Evolutionary conservation across 2,329 filamentous ascomycete species (phyloP).

Genomic region (Claviceps purpurea): DNA sequence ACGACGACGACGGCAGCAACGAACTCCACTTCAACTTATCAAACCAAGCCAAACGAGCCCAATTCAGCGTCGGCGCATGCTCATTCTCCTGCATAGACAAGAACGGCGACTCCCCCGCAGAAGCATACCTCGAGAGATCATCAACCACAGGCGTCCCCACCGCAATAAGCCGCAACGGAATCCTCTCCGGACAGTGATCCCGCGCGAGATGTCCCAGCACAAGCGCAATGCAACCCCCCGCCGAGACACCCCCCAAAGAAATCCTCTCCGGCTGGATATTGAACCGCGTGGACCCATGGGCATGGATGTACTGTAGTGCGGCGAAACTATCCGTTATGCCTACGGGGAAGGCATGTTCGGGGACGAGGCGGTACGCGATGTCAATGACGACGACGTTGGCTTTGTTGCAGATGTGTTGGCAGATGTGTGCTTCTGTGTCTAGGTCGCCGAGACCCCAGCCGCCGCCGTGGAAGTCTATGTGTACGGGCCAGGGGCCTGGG

Average conservation of each 20-base stretch:
- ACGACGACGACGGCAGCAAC: slow-evolving; percentile 4
- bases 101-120: slow-evolving; percentile 24
- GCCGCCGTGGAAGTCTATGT: slow-evolving; percentile 36
- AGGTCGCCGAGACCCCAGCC: slow-evolving; percentile 37
- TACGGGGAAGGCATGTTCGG: slow-evolving; percentile 35
- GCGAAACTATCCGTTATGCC: slow-evolving; percentile 35
- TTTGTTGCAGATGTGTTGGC: slow-evolving; percentile 30
- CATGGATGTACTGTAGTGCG: slow-evolving; percentile 26
- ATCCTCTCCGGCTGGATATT: slow-evolving; percentile 23
- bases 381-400: slow-evolving; percentile 33
- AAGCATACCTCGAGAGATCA: slow-evolving; percentile 23
- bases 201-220: slow-evolving; percentile 26
- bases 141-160: slow-evolving; percentile 28
- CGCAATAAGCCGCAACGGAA: slow-evolving; percentile 24
- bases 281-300: slow-evolving; percentile 21
- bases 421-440: slow-evolving; percentile 34
- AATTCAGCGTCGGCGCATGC: slow-evolving; percentile 29
- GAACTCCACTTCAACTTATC: slow-evolving; percentile 20
- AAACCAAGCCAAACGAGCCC: slow-evolving; percentile 28
- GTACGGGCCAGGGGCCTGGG: slow-evolving; percentile 30
- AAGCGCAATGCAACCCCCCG: slow-evolving; percentile 28
- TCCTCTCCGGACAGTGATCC: slow-evolving; percentile 15
- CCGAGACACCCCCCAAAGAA: slow-evolving; percentile 32
- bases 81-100: slow-evolving; percentile 28
- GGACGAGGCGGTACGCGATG: slow-evolving; percentile 38